Conservation (phyloP, 2,329 filamentous ascomycete species). For the Claviceps sp. region DNA sequence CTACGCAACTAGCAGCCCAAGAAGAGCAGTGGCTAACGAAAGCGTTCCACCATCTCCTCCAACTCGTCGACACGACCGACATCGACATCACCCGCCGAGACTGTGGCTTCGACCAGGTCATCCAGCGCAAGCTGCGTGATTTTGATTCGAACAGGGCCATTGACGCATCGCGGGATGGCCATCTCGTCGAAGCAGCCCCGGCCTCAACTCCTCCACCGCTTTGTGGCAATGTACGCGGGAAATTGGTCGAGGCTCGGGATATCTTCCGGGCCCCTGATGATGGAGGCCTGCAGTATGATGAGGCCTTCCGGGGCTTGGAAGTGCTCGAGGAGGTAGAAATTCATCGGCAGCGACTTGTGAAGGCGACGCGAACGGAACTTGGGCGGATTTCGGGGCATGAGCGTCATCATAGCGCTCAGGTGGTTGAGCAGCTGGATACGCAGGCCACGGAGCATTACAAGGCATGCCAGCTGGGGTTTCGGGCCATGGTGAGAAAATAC, state of each 20-base stretch:
- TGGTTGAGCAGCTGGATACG: constrained; percentile 18
- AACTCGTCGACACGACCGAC: constrained; percentile 13
- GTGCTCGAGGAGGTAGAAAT: constrained; percentile 20
- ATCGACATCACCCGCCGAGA: constrained; percentile 11
- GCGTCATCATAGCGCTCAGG: constrained; percentile 6
- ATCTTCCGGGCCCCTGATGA: constrained; percentile 16
- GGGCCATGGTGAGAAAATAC: constrained; percentile 16
- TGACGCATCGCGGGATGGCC: background rate
- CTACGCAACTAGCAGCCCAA: constrained; percentile 14
- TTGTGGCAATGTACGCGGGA: constrained; percentile 15
- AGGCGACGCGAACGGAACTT: constrained; percentile 10
- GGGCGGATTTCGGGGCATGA: constrained; percentile 6
- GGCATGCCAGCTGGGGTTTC: constrained; percentile 20
- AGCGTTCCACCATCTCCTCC: constrained; percentile 13
- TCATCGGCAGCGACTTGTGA: constrained; percentile 17
- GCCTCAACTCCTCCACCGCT: background rate
- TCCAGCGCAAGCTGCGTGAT: constrained; percentile 16
- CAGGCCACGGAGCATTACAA: constrained; percentile 16
- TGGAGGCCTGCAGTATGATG: constrained; percentile 15
- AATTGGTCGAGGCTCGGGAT: constrained; percentile 11
- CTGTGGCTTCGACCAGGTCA: constrained; percentile 19
- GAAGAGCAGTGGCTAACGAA: constrained; percentile 21
- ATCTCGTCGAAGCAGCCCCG: no score
- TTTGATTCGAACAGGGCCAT: constrained; percentile 18
- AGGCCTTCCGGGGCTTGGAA: constrained; percentile 18